These are phyloP conservation scores for Cyberlindnera amylophila DNA, from an alignment of 805 yeast genomes.

Conservation along the genomic window DNA sequence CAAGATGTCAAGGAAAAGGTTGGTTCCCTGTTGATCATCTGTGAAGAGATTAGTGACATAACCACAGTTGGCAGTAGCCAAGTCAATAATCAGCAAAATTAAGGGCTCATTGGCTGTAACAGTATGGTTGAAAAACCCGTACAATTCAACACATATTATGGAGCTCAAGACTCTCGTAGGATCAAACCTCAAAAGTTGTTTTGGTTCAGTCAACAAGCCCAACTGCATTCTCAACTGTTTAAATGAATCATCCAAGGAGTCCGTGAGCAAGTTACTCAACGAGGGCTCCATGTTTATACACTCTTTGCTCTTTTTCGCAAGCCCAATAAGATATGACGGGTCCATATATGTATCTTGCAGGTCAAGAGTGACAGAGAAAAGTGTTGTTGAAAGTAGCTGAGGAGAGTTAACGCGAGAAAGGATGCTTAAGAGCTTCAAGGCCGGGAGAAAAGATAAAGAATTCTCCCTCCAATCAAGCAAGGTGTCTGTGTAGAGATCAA, in stretches of 20 bases:
- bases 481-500: conserved; percentile 1
- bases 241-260: background rate
- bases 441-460: background rate
- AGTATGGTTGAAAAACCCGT: conserved; percentile 8
- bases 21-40: background rate
- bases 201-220: background rate
- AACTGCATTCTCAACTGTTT: background rate
- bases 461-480: conserved; percentile 1
- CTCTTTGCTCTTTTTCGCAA: background rate
- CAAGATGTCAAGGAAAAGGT: background rate
- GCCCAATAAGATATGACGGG: background rate
- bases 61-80: conserved; percentile 8
- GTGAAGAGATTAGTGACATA: conserved; percentile 1
- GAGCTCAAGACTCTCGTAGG: background rate
- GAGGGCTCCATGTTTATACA: background rate
- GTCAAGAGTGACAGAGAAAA: conserved; percentile 3
- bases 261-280: background rate
- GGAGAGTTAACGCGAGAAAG: conserved; percentile 5
- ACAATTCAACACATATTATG: conserved; percentile 5
- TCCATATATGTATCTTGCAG: background rate
- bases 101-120: conserved; percentile 3
- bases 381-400: background rate
- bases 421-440: conserved; percentile 4
- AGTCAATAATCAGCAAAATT: conserved; percentile 4
- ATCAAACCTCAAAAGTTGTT: conserved; percentile 3